A percentile compares a stretch with the other conserved stretches of the same genome.
phyloP scores from a whole-genome alignment of 768 basidiomycete species.

The Mycena pura region DNA sequence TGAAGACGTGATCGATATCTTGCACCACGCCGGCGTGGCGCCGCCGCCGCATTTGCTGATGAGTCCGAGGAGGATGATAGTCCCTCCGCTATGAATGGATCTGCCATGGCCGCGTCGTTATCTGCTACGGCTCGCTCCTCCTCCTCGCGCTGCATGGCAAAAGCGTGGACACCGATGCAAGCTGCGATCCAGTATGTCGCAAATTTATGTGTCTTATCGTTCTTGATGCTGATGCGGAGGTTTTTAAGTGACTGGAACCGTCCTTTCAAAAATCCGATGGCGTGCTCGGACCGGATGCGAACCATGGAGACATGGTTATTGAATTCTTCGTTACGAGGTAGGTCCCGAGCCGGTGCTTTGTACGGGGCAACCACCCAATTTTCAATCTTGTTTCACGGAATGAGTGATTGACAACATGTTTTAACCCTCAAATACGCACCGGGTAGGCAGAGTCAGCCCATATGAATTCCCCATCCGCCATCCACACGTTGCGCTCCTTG shows the following conservation, averaged over 20 bases:
- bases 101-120: conserved; percentile 8
- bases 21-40: not conserved
- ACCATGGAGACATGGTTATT: conserved; percentile 37
- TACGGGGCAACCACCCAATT: conserved; percentile 25
- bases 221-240: conserved; percentile 26
- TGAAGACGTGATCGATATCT: not conserved
- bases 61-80: conserved; percentile 3
- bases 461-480: conserved; percentile 31
- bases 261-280: conserved; percentile 39
- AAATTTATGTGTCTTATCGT: conserved; percentile 11
- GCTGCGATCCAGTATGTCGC: conserved; percentile 33
- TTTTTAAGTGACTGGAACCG: conserved; percentile 30
- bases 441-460: conserved; percentile 41
- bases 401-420: not conserved
- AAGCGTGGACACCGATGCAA: conserved; percentile 32
- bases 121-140: conserved; percentile 10
- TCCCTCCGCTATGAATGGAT: conserved; percentile 4
- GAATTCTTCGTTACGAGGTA: conserved; percentile 28
- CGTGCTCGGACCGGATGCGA: conserved; percentile 37
- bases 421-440: not conserved
- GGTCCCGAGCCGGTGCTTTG: conserved; percentile 24
- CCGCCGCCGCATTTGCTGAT: not conserved
- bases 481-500: conserved; percentile 11
- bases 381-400: not conserved
- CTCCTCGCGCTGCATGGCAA: conserved; percentile 31